Percentiles rank a stretch among this genome's conserved stretches.
These are phyloP conservation scores for Aspergillus nanangensis DNA, from an alignment of 495 filamentous ascomycete species.

Conservation along the genomic window DNA sequence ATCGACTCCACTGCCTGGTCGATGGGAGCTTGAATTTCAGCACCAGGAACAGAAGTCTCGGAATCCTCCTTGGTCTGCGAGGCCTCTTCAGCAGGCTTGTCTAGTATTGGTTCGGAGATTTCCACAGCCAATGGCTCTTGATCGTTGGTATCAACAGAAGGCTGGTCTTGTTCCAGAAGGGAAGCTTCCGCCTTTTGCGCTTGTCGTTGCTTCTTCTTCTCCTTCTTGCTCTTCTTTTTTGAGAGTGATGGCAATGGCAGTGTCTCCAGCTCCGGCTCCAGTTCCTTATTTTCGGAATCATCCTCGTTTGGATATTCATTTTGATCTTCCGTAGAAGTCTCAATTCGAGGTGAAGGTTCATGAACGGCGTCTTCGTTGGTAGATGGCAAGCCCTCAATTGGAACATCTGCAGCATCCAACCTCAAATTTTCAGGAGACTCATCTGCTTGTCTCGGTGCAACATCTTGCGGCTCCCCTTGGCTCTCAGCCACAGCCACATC, in stretches of 20 bases:
- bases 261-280: conserved; percentile 6
- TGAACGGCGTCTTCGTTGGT: no score
- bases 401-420: no score
- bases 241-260: conserved; percentile 12
- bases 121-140: no score
- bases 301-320: no score
- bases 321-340: no score
- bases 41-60: not conserved
- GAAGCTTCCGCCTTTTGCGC: conserved; percentile 8
- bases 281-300: no score
- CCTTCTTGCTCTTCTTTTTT: conserved; percentile 28
- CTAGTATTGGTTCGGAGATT: no score
- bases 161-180: conserved; percentile 1
- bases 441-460: no score
- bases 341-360: no score
- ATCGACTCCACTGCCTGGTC: not conserved
- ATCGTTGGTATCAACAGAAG: not conserved
- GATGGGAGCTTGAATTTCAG: not conserved
- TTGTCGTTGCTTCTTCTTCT: conserved; percentile 26
- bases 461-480: no score
- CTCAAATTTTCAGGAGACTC: no score
- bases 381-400: not conserved
- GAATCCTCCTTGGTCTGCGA: not conserved
- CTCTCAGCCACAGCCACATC: no score
- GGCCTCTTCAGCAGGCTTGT: not conserved